A percentile compares a stretch with the other conserved stretches of the same genome.
phyloP scores from a whole-genome alignment of 169 alveolate genomes.

The Haemoproteus tartakovskyi region DNA sequence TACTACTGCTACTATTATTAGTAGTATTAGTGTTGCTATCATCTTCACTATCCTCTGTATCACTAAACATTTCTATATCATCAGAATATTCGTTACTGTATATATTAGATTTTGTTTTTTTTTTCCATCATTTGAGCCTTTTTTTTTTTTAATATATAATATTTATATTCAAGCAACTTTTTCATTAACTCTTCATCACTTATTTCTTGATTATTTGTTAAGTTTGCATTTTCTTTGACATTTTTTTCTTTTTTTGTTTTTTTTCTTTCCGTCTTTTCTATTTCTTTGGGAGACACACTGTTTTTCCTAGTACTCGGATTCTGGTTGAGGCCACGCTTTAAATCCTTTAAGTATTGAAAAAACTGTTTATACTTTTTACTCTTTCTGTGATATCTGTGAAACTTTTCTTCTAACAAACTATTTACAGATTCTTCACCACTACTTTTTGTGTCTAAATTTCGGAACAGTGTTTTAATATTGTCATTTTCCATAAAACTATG shows the following conservation, averaged over 20 bases:
- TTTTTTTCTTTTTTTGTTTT: background rate
- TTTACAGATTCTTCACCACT: conserved; percentile 58
- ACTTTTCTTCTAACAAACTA: conserved; percentile 32
- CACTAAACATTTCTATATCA: conserved; percentile 57
- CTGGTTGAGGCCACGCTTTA: too few relatives aligned
- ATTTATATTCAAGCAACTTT: conserved; percentile 39
- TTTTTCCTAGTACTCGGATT: too few relatives aligned
- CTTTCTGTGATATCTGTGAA: conserved; percentile 12
- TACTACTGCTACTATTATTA: background rate
- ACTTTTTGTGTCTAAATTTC: conserved; percentile 14
- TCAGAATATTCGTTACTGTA: conserved; percentile 30
- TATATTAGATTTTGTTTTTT: conserved; percentile 23
- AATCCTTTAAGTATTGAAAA: conserved; percentile 24
- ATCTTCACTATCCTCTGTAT: background rate
- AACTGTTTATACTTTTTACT: conserved; percentile 16
- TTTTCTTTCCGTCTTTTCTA: background rate
- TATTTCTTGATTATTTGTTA: too few relatives aligned
- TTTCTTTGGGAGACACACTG: too few relatives aligned
- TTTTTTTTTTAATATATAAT: conserved; percentile 22
- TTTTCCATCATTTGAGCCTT: conserved; percentile 9
- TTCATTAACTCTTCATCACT: conserved; percentile 33
- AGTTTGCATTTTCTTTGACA: background rate
- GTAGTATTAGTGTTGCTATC: background rate
- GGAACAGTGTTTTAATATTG: conserved; percentile 8
- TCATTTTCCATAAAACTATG: conserved; percentile 8